Conservation (phyloP, 2,329 filamentous ascomycete species). For the Lachnellula arida region DNA sequence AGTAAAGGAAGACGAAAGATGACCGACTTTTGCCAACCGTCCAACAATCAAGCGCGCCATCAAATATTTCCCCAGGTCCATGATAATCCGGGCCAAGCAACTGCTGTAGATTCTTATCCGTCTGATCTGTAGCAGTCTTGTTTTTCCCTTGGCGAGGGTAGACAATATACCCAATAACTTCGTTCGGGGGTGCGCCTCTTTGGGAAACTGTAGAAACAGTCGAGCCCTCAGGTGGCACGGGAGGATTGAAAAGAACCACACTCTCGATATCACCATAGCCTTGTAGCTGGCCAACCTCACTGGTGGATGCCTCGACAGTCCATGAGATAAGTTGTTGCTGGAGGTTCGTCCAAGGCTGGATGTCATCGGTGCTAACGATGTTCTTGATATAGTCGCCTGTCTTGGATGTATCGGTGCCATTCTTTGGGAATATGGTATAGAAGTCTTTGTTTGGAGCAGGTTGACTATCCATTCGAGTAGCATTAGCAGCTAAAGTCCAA, state of each 20-base stretch:
- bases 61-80: background rate
- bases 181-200: background rate
- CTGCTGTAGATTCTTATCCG: background rate
- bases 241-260: background rate
- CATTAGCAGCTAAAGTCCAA: slow-evolving; percentile 1
- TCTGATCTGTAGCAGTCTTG: background rate
- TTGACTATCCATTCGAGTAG: background rate
- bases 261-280: background rate
- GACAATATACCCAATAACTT: background rate
- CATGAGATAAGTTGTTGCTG: background rate
- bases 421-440: slow-evolving; percentile 2
- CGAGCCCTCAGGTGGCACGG: background rate
- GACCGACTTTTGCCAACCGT: background rate
- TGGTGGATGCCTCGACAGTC: slow-evolving; percentile 1
- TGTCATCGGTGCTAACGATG: background rate
- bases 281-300: background rate
- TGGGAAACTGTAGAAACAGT: background rate
- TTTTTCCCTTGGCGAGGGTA: background rate
- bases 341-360: background rate
- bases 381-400: background rate
- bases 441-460: background rate
- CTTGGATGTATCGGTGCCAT: background rate
- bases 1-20: background rate
- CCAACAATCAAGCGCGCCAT: background rate
- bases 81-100: background rate